Evolutionary conservation across 2,329 filamentous ascomycete species (phyloP).

Genomic region (Penicillium hordei): DNA sequence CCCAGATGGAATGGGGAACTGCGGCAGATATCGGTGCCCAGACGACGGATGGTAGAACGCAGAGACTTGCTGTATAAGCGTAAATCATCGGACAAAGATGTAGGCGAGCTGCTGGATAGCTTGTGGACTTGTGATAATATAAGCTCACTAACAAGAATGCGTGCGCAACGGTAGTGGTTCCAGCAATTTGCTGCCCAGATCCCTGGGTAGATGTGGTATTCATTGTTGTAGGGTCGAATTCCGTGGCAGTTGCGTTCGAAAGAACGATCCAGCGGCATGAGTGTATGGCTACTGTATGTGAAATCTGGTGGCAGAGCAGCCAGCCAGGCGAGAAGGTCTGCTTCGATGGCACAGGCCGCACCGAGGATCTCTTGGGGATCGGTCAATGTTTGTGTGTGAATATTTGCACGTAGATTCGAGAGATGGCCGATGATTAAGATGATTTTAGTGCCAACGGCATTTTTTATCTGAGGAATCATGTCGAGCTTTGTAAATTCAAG

Average conservation of each 20-base stretch:
- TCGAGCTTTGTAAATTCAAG: not conserved
- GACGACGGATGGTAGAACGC: not conserved
- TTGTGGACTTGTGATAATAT: not conserved
- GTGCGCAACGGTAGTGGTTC: not conserved
- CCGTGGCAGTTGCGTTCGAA: not conserved
- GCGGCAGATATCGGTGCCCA: not conserved
- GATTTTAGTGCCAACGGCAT: not conserved
- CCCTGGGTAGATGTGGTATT: not conserved
- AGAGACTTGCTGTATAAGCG: not conserved
- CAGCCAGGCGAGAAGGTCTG: not conserved
- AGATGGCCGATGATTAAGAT: not conserved
- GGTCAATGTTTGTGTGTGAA: not conserved
- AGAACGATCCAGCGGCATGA: not conserved
- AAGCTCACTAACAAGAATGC: not conserved
- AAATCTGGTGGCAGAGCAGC: not conserved
- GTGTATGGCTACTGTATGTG: not conserved
- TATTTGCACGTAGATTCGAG: not conserved
- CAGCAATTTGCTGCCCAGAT: not conserved
- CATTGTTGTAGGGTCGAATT: not conserved
- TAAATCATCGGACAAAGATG: not conserved
- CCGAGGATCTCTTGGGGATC: not conserved
- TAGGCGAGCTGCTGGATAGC: not conserved
- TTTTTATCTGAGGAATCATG: not conserved
- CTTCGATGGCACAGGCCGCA: not conserved
- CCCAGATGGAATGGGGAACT: not conserved